Base-by-base conservation (phyloP, 1,284 basidiomycete genomes). In the Neonothopanus nambi region DNA sequence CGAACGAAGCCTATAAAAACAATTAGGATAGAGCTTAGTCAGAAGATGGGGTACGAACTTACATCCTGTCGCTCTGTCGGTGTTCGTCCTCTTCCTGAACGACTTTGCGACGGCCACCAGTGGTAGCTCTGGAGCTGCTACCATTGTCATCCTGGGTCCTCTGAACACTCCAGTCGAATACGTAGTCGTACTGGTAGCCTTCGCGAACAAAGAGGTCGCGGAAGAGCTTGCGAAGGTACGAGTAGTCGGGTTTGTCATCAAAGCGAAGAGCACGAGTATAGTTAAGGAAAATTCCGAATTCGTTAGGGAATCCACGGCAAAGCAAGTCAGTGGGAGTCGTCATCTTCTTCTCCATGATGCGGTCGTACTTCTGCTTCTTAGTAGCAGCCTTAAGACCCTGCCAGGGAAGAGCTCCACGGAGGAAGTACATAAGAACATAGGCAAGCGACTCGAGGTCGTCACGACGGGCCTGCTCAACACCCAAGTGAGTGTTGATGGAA, bases 331-430 rank as follows among this genome's bases (percentile, higher is more conserved):
- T 98, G 18, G 95, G 93, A 0, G 95, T 97, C 28, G 95, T 97
- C 95, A 98, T 98, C 84, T 98, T 95, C 86, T 98, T 98, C 79
- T 98, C 95, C 94, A 97, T 97, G 77, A 98, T 98, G 55, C 94
- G 87, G 72, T 98, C 95, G 75, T 98, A 97, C 78, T 98, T 98
- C 80, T 98, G 95, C 85, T 98, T 98, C 89, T 97, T 98, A 55
- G 95, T 97, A 35, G 95, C 95, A 57, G 95, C 95, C 80, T 98
- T 97, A 68, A 98, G 84, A 52, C 95, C 95, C 72, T 98, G 95
- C 95, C 95, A 98, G 18, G 95, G 95, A 41, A 98, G 85, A 57
- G 92, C 89, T 51, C 95, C 94, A 61, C 94, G 93, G 61, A 98
- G 86, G 85, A 98, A 97, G 79, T 98, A 98, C 93, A 98, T 96